These are phyloP conservation scores for Cytauxzoon felis DNA, from an alignment of 169 alveolate species.

Conservation along the genomic window DNA sequence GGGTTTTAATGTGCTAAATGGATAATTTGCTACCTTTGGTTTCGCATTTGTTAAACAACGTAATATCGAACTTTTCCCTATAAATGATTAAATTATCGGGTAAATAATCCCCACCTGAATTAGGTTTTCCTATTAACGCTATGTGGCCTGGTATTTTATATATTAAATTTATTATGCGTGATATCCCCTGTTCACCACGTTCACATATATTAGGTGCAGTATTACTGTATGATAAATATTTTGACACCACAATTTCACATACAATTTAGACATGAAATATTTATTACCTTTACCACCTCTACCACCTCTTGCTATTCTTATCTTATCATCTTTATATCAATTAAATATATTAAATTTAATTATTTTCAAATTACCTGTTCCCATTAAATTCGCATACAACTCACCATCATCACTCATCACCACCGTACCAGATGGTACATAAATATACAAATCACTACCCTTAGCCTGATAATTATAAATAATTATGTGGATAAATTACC, in stretches of 20 bases:
- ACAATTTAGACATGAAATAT: conserved; percentile 67
- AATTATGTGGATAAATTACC: conserved; percentile 19
- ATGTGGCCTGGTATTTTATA: conserved; percentile 80
- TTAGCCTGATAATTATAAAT: conserved; percentile 26
- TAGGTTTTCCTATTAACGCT: conserved; percentile 88
- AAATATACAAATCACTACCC: conserved; percentile 77
- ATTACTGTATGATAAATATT: conserved; percentile 12
- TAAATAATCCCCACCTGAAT: conserved; percentile 81
- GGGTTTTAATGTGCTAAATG: conserved; percentile 56
- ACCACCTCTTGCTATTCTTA: conserved; percentile 85
- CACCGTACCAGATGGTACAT: conserved; percentile 86
- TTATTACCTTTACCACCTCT: conserved; percentile 88
- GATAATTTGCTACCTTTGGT: conserved; percentile 42
- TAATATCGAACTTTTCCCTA: conserved; percentile 57
- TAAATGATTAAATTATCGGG: background rate
- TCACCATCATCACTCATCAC: conserved; percentile 71
- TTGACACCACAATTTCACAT: conserved; percentile 5
- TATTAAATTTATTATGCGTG: conserved; percentile 52
- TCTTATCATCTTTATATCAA: conserved; percentile 57
- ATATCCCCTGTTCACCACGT: conserved; percentile 72
- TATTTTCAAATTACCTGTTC: background rate
- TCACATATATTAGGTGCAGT: conserved; percentile 51
- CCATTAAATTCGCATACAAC: conserved; percentile 12
- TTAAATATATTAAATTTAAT: conserved; percentile 38
- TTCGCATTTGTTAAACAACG: conserved; percentile 50